phyloP scores from a whole-genome alignment of 2,329 filamentous ascomycete genomes.

The Lojkania enalia region DNA sequence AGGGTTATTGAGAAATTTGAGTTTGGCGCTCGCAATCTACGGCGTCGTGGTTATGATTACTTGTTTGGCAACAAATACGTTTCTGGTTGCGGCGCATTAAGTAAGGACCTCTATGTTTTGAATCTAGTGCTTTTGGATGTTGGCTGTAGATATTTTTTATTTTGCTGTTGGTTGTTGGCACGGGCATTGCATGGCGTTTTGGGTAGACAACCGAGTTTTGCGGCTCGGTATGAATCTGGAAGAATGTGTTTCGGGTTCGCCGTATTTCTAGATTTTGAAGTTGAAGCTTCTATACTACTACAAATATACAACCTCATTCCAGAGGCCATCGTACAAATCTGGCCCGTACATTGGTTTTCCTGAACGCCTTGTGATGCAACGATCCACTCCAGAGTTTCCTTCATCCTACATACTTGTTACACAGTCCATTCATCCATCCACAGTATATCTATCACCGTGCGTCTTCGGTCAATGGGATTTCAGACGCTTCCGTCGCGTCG shows the following conservation, averaged over 20 bases:
- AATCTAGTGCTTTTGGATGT: too few relatives aligned
- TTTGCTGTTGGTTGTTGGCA: background rate
- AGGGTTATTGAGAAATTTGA: constrained; percentile 68
- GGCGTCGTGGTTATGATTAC: constrained; percentile 86
- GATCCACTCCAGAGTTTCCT: background rate
- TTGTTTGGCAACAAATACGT: constrained; percentile 82
- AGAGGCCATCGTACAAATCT: background rate
- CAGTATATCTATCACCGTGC: background rate
- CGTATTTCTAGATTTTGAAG: too few relatives aligned
- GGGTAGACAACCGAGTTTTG: background rate
- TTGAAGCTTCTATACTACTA: background rate
- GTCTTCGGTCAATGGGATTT: background rate
- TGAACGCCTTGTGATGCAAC: constrained; percentile 16
- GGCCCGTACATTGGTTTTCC: background rate
- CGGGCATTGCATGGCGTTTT: background rate
- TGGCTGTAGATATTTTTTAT: background rate
- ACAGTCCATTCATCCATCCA: too few relatives aligned
- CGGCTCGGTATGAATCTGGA: background rate
- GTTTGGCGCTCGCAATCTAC: constrained; percentile 78
- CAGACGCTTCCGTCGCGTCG: background rate
- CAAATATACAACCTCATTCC: background rate
- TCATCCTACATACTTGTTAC: too few relatives aligned
- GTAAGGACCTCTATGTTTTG: too few relatives aligned
- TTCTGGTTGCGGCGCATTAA: constrained; percentile 70
- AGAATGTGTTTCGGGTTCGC: background rate